Percentiles rank a stretch among this genome's conserved stretches.
Conservation (phyloP, 225 moss, liverwort and hornwort species). For the Bryoerythrophyllum caledonicum region DNA sequence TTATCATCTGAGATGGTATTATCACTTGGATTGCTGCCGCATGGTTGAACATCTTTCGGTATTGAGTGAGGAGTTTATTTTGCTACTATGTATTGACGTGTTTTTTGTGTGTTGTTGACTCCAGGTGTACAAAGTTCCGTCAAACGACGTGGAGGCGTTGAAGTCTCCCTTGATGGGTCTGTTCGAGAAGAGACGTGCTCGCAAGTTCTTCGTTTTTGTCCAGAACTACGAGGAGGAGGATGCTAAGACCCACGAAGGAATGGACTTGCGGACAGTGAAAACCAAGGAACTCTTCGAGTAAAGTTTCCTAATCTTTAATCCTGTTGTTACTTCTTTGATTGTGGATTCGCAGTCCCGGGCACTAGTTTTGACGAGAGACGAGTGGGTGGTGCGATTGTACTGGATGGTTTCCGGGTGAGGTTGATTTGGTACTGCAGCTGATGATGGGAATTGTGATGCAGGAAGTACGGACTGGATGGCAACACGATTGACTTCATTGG, state of each 20-base stretch:
- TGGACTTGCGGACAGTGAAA: conserved; percentile 73
- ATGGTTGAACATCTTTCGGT: too few relatives aligned
- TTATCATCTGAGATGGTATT: too few relatives aligned
- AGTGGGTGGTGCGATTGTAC: neutral
- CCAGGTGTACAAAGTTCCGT: conserved; percentile 87
- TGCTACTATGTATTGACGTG: too few relatives aligned
- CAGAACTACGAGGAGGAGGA: conserved; percentile 91
- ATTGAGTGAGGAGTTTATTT: too few relatives aligned
- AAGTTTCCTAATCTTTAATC: neutral
- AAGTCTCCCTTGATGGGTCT: conserved; percentile 94
- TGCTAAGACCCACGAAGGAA: conserved; percentile 72
- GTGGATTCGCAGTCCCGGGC: too few relatives aligned
- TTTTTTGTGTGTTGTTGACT: neutral
- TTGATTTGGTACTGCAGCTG: neutral
- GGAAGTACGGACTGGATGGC: conserved; percentile 78
- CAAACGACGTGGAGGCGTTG: conserved; percentile 89
- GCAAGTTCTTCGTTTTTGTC: conserved; percentile 91
- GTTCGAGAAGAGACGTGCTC: conserved; percentile 82
- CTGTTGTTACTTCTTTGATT: neutral
- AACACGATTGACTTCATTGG: conserved; percentile 95
- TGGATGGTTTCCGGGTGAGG: neutral
- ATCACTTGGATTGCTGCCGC: too few relatives aligned
- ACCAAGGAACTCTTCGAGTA: conserved; percentile 86
- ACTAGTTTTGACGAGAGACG: neutral
- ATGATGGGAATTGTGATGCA: conserved; percentile 29